phyloP scores from a whole-genome alignment of 306 rosid genomes.

The Boehmeria nivea region DNA sequence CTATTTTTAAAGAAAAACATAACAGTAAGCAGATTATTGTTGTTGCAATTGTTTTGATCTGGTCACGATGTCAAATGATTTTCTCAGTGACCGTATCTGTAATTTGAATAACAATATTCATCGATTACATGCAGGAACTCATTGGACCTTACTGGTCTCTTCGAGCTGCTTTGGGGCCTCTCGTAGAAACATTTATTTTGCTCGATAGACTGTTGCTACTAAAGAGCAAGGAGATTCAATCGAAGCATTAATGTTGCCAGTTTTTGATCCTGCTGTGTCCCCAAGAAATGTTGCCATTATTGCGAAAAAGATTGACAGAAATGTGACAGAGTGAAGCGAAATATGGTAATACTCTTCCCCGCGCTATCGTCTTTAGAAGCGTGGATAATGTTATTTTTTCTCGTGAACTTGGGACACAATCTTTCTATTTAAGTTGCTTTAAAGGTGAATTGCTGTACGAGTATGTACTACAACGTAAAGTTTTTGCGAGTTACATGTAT shows the following conservation, averaged over 20 bases:
- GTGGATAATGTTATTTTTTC: background rate
- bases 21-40: too few relatives aligned
- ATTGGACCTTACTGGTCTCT: conserved; percentile 93
- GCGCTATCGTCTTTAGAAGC: background rate
- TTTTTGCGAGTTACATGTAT: too few relatives aligned
- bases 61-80: too few relatives aligned
- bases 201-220: conserved; percentile 88
- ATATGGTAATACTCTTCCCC: too few relatives aligned
- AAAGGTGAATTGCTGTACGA: too few relatives aligned
- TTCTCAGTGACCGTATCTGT: too few relatives aligned
- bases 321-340: conserved; percentile 24
- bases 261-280: conserved; percentile 74
- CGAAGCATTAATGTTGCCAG: conserved; percentile 59
- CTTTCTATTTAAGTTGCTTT: too few relatives aligned
- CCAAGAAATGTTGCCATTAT: conserved; percentile 88
- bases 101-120: conserved; percentile 22
- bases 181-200: conserved; percentile 76
- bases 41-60: background rate
- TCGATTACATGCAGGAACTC: conserved; percentile 45
- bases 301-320: conserved; percentile 53
- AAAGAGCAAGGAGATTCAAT: conserved; percentile 60
- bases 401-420: background rate
- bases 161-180: conserved; percentile 88
- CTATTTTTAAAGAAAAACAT: too few relatives aligned
- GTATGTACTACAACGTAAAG: too few relatives aligned